Evolutionary conservation across 2,329 filamentous ascomycete species (phyloP).

Genomic region (Emmonsiellopsis sp.): DNA sequence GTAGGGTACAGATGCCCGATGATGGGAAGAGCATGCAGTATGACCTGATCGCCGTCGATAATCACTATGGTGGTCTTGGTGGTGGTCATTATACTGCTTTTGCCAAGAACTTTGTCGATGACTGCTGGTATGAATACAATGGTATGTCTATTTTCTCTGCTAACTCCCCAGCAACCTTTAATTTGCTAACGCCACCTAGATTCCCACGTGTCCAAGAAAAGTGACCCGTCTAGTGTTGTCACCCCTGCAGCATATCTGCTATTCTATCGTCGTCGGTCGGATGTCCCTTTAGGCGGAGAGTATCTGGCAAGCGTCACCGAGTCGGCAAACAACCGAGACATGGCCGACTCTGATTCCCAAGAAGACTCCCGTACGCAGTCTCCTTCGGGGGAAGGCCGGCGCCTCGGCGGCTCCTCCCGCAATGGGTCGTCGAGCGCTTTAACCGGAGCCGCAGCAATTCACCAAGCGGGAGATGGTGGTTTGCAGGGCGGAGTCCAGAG

Average conservation of each 20-base stretch:
- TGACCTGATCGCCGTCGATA: conserved; percentile 90
- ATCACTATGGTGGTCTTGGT: conserved; percentile 86
- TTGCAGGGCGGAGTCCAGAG: conserved; percentile 35
- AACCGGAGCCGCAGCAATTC: conserved; percentile 67
- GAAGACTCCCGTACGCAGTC: conserved; percentile 36
- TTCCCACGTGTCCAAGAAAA: conserved; percentile 57
- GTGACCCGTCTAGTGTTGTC: conserved; percentile 55
- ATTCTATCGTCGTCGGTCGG: conserved; percentile 85
- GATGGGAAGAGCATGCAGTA: conserved; percentile 77
- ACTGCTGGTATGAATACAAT: conserved; percentile 93
- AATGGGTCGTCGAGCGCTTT: conserved; percentile 87
- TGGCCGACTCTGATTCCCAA: conserved; percentile 39
- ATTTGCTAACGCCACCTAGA: conserved; percentile 44
- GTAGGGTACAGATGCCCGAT: conserved; percentile 69
- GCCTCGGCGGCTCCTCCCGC: conserved; percentile 80
- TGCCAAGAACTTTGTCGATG: conserved; percentile 84
- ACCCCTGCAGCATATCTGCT: conserved; percentile 78
- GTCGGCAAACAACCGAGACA: conserved; percentile 47
- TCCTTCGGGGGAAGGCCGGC: conserved; percentile 71
- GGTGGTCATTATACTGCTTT: conserved; percentile 95
- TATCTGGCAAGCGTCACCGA: conserved; percentile 63
- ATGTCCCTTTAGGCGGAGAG: conserved; percentile 67
- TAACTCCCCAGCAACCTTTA: neutral
- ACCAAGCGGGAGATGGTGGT: conserved; percentile 55
- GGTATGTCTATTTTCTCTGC: conserved; percentile 49